These are phyloP conservation scores for Pelargonium nanum DNA, from an alignment of 345 rosid genomes.

Conservation along the genomic window DNA sequence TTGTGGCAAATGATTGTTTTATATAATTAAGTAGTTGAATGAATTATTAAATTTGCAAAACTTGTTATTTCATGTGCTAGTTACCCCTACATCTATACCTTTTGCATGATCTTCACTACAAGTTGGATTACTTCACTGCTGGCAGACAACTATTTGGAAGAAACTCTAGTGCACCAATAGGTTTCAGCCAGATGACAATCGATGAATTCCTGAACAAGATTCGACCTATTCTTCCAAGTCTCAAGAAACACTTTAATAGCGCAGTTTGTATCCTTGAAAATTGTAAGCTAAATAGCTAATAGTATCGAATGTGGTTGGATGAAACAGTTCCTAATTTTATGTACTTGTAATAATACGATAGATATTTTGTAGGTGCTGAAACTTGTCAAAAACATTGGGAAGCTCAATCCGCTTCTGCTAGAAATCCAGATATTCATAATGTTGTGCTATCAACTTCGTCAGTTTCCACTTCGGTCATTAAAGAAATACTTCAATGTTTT, in stretches of 20 bases:
- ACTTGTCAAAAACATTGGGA: conserved; percentile 63
- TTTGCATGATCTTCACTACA: conserved; percentile 52
- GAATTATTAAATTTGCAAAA: conserved; percentile 3
- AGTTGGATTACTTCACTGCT: conserved; percentile 51
- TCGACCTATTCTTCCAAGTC: conserved; percentile 40
- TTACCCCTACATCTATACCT: conserved; percentile 58
- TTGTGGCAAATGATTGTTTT: neutral
- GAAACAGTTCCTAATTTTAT: conserved; percentile 5
- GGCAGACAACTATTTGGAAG: conserved; percentile 24
- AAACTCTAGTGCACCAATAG: conserved; percentile 28
- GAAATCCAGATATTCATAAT: conserved; percentile 40
- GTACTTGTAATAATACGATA: conserved; percentile 14
- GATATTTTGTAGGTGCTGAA: conserved; percentile 37
- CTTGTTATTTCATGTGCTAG: conserved; percentile 35
- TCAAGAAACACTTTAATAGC: conserved; percentile 42
- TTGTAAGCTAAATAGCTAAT: conserved; percentile 35
- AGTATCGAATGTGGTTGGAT: conserved; percentile 9
- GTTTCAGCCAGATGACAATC: conserved; percentile 27
- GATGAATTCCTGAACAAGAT: conserved; percentile 35
- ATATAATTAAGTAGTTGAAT: neutral
- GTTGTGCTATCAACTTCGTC: conserved; percentile 37
- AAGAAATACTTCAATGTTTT: conserved; percentile 58
- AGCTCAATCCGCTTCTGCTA: conserved; percentile 38
- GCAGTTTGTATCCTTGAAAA: conserved; percentile 43
- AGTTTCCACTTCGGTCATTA: conserved; percentile 36